Percentiles rank a stretch among this genome's conserved stretches.
Evolutionary conservation across 2,329 filamentous ascomycete genomes (phyloP).

Genomic region (Penicillium sp.): DNA sequence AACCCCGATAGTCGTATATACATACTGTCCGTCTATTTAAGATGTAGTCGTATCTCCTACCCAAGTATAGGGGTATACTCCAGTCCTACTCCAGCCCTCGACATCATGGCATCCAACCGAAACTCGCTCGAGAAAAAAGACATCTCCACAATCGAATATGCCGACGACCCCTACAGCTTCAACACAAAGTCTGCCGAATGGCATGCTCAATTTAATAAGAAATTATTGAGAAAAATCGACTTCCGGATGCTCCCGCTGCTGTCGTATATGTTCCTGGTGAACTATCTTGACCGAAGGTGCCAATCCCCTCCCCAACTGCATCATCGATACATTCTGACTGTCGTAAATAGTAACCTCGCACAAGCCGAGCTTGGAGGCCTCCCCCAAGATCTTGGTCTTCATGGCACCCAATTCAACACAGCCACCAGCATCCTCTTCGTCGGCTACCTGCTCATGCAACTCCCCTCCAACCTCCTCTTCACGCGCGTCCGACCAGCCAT

Average conservation of each 20-base stretch:
- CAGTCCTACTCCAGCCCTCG: background rate
- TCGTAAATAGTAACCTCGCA: constrained; percentile 66
- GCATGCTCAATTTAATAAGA: constrained; percentile 1
- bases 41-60: no score
- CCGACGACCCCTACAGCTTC: background rate
- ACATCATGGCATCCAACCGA: background rate
- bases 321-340: constrained; percentile 12
- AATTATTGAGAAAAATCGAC: constrained; percentile 16
- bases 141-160: background rate
- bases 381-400: constrained; percentile 42
- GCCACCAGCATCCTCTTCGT: constrained; percentile 54
- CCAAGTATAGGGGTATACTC: no score
- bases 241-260: constrained; percentile 16
- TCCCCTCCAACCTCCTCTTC: constrained; percentile 51
- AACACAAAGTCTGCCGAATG: background rate
- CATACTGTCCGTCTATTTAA: no score
- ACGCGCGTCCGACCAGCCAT: constrained; percentile 50
- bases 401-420: constrained; percentile 45
- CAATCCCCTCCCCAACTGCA: constrained; percentile 1
- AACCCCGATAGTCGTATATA: background rate
- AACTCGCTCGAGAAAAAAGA: background rate
- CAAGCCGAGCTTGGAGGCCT: constrained; percentile 66
- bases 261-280: constrained; percentile 14
- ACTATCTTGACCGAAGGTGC: constrained; percentile 22
- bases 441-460: constrained; percentile 49